These are phyloP conservation scores for Aureobasidium sp. DNA, from an alignment of 2,329 filamentous ascomycete genomes.

Conservation along the genomic window DNA sequence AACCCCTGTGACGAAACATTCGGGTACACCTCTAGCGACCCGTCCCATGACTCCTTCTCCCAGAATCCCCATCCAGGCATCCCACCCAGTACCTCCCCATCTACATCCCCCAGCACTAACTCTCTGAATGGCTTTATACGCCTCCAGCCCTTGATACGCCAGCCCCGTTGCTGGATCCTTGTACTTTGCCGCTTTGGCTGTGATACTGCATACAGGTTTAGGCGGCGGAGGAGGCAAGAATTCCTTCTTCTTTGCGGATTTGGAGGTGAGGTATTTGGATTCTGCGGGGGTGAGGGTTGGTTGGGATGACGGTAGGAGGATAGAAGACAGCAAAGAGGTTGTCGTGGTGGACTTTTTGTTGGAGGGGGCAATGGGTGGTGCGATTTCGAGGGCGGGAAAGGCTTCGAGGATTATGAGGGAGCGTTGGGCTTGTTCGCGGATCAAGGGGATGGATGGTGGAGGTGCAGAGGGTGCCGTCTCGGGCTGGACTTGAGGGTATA, in stretches of 20 bases:
- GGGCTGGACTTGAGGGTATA: background rate
- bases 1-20: slow-evolving; percentile 50
- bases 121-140: slow-evolving; percentile 75
- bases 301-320: slow-evolving; percentile 41
- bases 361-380: background rate
- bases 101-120: slow-evolving; percentile 66
- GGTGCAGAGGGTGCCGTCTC: slow-evolving; percentile 11
- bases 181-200: slow-evolving; percentile 72
- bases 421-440: slow-evolving; percentile 30
- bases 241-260: slow-evolving; percentile 38
- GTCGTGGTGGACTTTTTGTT: slow-evolving; percentile 18
- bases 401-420: slow-evolving; percentile 29
- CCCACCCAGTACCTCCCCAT: slow-evolving; percentile 69
- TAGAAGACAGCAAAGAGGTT: slow-evolving; percentile 46
- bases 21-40: slow-evolving; percentile 72
- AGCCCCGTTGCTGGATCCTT: slow-evolving; percentile 79
- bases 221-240: slow-evolving; percentile 26
- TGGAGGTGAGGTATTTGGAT: slow-evolving; percentile 46
- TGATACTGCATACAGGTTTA: slow-evolving; percentile 65
- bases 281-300: slow-evolving; percentile 47
- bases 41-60: slow-evolving; percentile 34
- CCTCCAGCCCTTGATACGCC: slow-evolving; percentile 69
- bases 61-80: slow-evolving; percentile 69
- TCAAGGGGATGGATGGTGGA: slow-evolving; percentile 21
- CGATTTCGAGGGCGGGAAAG: slow-evolving; percentile 26